Base-by-base conservation (phyloP, 2,329 filamentous ascomycete species). In the Phaeosphaeria sp. region DNA sequence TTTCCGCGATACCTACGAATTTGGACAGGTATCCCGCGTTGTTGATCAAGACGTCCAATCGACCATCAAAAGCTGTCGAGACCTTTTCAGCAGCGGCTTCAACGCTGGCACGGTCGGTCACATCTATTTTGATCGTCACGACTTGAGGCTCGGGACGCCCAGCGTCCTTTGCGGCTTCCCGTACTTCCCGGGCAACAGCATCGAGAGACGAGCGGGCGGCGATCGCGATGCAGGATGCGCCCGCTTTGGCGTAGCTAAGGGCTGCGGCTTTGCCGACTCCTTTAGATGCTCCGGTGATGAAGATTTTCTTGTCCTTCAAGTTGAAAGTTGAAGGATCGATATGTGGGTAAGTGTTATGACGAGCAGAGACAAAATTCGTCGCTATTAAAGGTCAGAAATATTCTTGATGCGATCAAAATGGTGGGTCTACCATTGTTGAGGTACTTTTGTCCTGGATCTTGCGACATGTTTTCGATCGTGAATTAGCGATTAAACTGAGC, bases 201-300 rank as follows among this genome's bases (percentile, higher is more conserved):
- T 73, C 64, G 13, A 84, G 73, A 4, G 62, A 30, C 2, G 66
- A 83, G 20, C 86, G 82, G 0, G 84, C 85, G 2, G 76, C 82
- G 18, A 89, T 75, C 10, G 80, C 82, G 53, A 89, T 86, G 18
- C 75, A 68, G 0, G 82, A 80, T 44, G 81, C 83, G 6, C 85
- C 85, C 3, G 85, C 84, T 65, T 75, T 75, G 22, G 85, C 86
- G 63, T 81, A 88, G 13, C 82, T 81, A 18, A 84, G 64, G 1
- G 84, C 85, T 4, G 81, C 83, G 9, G 81, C 79, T 7, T 75
- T 76, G 9, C 87, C 85, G 23, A 87, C 79, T 3, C 85, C 84
- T 56, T 80, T 82, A 3, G 82, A 84, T 0, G 81, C 85, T 7
- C 85, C 86, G 0, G 81, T 85, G 49, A 89, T 81, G 59, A 89